Conservation (phyloP, 306 rosid genomes). For the Lathyrus aphaca region DNA sequence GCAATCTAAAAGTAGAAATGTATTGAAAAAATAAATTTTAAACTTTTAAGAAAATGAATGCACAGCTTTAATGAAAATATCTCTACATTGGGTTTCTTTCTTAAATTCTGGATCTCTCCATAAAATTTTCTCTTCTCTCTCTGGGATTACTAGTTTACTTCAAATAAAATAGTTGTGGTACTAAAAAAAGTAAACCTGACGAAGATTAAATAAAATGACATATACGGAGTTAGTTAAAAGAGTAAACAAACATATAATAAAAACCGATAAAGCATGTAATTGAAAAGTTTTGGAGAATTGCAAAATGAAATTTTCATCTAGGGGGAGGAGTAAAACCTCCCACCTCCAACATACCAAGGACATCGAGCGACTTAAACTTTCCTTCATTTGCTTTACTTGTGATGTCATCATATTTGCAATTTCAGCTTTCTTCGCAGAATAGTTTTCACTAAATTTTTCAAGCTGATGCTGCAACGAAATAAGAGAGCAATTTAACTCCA, state of each 20-base stretch:
- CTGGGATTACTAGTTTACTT: not conserved
- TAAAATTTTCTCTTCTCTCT: not conserved
- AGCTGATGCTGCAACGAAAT: conserved; percentile 51
- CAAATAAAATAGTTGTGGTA: conserved; percentile 19
- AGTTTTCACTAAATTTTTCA: conserved; percentile 53
- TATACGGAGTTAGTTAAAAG: conserved; percentile 16
- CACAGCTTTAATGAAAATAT: too few species aligned
- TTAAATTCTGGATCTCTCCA: not conserved
- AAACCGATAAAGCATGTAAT: not conserved
- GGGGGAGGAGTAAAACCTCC: conserved; percentile 17
- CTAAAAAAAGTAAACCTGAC: conserved; percentile 2
- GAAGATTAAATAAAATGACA: conserved; percentile 23
- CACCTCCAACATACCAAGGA: conserved; percentile 59
- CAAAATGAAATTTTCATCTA: conserved; percentile 26
- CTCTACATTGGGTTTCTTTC: not conserved
- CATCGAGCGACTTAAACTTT: conserved; percentile 55
- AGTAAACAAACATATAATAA: not conserved
- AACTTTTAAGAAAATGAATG: too few species aligned
- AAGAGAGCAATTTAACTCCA: conserved; percentile 22
- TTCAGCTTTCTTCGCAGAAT: conserved; percentile 55
- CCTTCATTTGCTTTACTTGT: conserved; percentile 72
- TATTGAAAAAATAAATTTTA: too few species aligned
- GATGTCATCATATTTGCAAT: conserved; percentile 67
- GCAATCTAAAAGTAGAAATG: too few species aligned
- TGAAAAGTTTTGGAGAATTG: not conserved